These are phyloP conservation scores for Hirsutella rhossiliensis DNA, from an alignment of 2,329 filamentous ascomycete genomes.

Conservation along the genomic window DNA sequence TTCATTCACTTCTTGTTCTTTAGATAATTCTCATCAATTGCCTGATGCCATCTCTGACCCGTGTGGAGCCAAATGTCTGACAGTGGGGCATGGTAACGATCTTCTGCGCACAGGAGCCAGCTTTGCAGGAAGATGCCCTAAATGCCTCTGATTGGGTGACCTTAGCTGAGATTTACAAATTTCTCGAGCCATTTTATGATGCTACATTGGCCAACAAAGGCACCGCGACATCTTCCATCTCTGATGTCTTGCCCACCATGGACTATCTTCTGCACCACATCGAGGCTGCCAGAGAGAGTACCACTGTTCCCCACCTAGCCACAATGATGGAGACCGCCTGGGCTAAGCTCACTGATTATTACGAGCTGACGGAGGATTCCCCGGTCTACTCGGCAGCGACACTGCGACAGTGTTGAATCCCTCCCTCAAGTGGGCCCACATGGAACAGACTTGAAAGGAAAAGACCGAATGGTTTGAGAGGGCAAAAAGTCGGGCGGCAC, in stretches of 20 bases:
- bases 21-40: too few species aligned
- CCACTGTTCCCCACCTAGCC: conserved; percentile 2
- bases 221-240: background rate
- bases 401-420: too few species aligned
- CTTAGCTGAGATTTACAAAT: conserved; percentile 1
- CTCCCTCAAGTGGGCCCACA: too few species aligned
- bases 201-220: conserved; percentile 2
- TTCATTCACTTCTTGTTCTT: too few species aligned
- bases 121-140: conserved; percentile 2
- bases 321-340: conserved; percentile 4
- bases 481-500: too few species aligned
- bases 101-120: background rate
- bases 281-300: conserved; percentile 1
- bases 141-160: background rate
- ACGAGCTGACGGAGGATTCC: background rate
- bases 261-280: conserved; percentile 4
- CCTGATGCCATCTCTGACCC: too few species aligned
- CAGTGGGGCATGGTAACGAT: too few species aligned
- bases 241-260: conserved; percentile 2
- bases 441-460: too few species aligned
- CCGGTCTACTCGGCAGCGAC: background rate
- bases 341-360: conserved; percentile 3
- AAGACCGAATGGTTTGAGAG: too few species aligned
- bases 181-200: conserved; percentile 3
- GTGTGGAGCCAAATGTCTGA: too few species aligned